Evolutionary conservation across 2,329 filamentous ascomycete species (phyloP).

Genomic region (Didymella glomerata): DNA sequence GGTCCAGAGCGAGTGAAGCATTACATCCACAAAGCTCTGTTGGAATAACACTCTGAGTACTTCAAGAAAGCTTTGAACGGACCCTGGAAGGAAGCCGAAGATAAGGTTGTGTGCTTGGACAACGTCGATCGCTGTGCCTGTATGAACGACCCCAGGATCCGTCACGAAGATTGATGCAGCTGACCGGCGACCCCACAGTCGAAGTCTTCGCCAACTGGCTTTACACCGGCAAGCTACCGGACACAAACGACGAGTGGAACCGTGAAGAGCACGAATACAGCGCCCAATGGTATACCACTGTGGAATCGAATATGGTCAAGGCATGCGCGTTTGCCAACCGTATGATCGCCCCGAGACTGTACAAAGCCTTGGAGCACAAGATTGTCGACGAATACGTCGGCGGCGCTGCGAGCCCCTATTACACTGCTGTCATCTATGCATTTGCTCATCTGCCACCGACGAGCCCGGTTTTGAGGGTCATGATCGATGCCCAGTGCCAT

Average conservation of each 20-base stretch:
- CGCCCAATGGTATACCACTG: neutral
- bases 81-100: neutral
- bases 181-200: neutral
- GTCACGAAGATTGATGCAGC: too few species aligned
- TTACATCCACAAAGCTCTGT: neutral
- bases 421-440: neutral
- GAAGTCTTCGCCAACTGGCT: neutral
- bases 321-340: neutral
- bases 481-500: neutral
- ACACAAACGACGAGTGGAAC: neutral
- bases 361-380: neutral
- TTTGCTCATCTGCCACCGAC: neutral
- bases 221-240: neutral
- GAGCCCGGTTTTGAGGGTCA: neutral
- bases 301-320: neutral
- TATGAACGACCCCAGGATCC: neutral
- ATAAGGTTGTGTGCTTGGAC: neutral
- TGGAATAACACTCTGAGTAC: constrained; percentile 3
- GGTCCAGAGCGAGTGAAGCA: neutral
- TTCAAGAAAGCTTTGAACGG: constrained; percentile 8
- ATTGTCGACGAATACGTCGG: neutral
- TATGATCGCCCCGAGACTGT: neutral
- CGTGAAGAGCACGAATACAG: neutral
- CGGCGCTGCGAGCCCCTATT: neutral
- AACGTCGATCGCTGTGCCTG: neutral